Base-by-base conservation (phyloP, 495 filamentous ascomycete species). In the Glarea lozoyensis region DNA sequence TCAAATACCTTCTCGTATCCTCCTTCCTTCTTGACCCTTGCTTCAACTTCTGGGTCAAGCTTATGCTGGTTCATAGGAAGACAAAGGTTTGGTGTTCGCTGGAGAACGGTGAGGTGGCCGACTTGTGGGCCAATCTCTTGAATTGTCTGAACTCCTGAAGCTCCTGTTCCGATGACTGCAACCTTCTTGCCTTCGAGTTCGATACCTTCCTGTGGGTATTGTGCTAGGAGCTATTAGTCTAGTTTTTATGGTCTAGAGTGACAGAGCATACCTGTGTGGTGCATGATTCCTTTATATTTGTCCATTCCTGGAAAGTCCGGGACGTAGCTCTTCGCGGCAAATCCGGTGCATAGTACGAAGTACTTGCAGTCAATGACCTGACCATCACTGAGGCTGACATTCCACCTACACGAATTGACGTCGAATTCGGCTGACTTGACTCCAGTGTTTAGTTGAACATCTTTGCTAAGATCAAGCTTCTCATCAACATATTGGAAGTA, bases 91-190 rank as follows among this genome's bases (percentile, higher is more conserved):
- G 75, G 74, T 0, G 72, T 73, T 4, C 73, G 61, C 40, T 76
- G 72, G 46, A 74, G 72, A 9, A 77, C 62, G 0, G 57, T 70
- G n/a, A 70, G 49, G 2, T 54, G 40, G 2, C 31, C 53, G 0
- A 63, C 72, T 0, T 48, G 43, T 11, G 57, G 60, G 7, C 58
- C 70, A 2, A 52, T 45, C 46, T 63, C 59, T 42, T 63, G 62
- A 17, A 58, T 59, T 15, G 74, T 60, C 30, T 78, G 76, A 18
- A 79, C 60, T n/a, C 72, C 75, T 1, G 73, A 75, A 2, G 73
- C 65, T 11, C 76, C 76, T 18, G 65, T 72, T 17, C 75, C 75
- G 40, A 80, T 70, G 29, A 80, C 66, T 11, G 68, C 71, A 15
- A 79, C 55, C 24, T 67, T 67, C 55, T 77, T 78, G 16, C 66